Evolutionary conservation across 306 rosid genomes (phyloP), one percentile per base, ranked within the genome.

Genomic region (Quercus berberidifolia): DNA sequence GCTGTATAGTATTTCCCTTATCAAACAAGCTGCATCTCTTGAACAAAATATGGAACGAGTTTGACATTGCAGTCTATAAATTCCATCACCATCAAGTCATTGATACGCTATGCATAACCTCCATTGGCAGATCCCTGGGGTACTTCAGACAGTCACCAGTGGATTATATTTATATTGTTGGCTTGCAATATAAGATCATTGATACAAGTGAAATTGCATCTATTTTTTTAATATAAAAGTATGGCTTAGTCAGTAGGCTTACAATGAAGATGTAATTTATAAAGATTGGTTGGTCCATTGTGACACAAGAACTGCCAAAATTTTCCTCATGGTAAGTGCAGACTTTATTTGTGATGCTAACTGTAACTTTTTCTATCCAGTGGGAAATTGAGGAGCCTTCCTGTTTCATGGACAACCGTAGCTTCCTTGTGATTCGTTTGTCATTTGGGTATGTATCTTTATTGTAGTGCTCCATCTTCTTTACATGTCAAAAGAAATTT

Each of bases 341-440:
- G 71, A 65, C 23, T 65, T 49, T 18, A 31, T 65, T 70, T 31
- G 41, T 77, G 63, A 63, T 76, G 64, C 8, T 31, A 59, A 64
- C 19, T 67, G 65, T 76, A 71, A 46, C 9, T 71, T 82, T 83
- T 68, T 65, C 38, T 49, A 76, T 65, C 15, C 91, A 92, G 99
- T 93, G 97, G 99, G 97, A 92, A 85, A 87, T 95, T 71, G 79
- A 84, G 62, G 91, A 81, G 21, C 81, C 97, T 71, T 92, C 96
- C 74, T 95, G 99, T 85, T 95, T 95, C 86, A 95, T 93, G 97
- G 82, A 85, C 74, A 90, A 90, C 84, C 88, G 65, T 28, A 86
- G 74, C 18, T 89, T 90, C 33, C 73, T 95, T 9, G 89, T 55
- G 33, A 75, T 91, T 56, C 97, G 97, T 69, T 82, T 95, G 80